Base-by-base conservation (phyloP, 2,329 filamentous ascomycete genomes). In the Juglanconis oblonga region DNA sequence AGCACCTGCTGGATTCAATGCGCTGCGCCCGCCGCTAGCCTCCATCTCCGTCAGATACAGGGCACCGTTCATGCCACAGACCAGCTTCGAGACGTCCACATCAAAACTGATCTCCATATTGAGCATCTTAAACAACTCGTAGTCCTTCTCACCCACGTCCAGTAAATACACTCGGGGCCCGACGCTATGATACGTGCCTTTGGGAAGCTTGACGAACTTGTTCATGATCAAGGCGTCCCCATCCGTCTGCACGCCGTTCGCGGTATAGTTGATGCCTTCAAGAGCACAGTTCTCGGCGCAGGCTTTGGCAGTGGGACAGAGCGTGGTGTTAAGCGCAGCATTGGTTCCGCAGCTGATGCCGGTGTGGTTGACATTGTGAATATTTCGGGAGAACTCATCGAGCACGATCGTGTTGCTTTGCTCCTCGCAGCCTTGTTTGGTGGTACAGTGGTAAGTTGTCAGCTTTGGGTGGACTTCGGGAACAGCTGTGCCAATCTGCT, bases 41-140 rank as follows among this genome's bases (percentile, higher is more conserved):
- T 84, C 79, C 86, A 89, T 89, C 67, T 81, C 76, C 14, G 83
- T 77, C 47, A 89, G 79, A 76, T 89, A 88, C 33, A 89, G 70
- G 10, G 86, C 86, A 60, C 85, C 86, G 70, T 89, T 89, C 67
- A 89, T 74, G 57, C 87, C 87, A 65, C 87, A 89, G 29, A 82
- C 81, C 29, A 88, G 76, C 62, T 81, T 81, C 32, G 84, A 87
- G 50, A 87, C 79, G 68, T 89, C 86, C 4, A 88, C 85, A 51
- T 87, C 85, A 62, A 89, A 87, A 38, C 82, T 83, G 69, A 89
- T 81, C 69, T 89, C 86, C 66, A 83, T 75, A 68, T 82, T 82
- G 57, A 82, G 77, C 44, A 88, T 73, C 61, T 83, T 76, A 70
- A 87, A 80, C 64, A 81, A 77, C 71, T 86, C 74, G 67, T 88